These are phyloP conservation scores for Fomitopsis serialis DNA, from an alignment of 768 basidiomycete species.

Conservation along the genomic window DNA sequence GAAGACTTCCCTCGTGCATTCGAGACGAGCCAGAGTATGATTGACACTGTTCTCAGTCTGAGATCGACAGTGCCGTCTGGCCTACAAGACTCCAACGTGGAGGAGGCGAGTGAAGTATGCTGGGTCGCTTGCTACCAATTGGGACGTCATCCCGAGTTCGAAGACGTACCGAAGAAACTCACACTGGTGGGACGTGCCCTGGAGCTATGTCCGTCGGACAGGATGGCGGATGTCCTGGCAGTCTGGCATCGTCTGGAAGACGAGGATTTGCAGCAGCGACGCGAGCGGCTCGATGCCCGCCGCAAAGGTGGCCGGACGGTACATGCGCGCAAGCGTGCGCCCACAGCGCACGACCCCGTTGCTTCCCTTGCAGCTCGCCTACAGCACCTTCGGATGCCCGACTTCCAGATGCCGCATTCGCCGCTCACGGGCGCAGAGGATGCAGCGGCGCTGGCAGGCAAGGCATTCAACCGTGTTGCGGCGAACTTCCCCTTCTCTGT, in stretches of 20 bases:
- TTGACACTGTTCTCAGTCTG: constrained; percentile 51
- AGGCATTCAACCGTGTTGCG: constrained; percentile 73
- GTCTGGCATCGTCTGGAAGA: constrained; percentile 75
- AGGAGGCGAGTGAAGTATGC: constrained; percentile 72
- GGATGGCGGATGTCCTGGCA: constrained; percentile 69
- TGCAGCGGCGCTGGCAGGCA: constrained; percentile 71
- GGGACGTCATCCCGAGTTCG: constrained; percentile 75
- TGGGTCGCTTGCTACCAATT: constrained; percentile 91
- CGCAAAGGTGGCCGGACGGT: constrained; percentile 9
- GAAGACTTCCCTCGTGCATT: constrained; percentile 77
- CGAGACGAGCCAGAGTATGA: constrained; percentile 68
- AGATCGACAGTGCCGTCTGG: constrained; percentile 26
- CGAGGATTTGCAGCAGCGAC: constrained; percentile 50
- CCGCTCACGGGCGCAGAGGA: constrained; percentile 70
- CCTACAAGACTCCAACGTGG: constrained; percentile 35
- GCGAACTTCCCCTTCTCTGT: constrained; percentile 71
- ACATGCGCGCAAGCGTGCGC: constrained; percentile 12
- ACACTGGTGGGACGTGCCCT: constrained; percentile 74
- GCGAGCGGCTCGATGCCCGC: constrained; percentile 34
- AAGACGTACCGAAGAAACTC: constrained; percentile 62
- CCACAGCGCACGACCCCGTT: constrained; percentile 5
- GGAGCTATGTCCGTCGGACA: constrained; percentile 80
- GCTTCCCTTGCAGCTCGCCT: constrained; percentile 54
- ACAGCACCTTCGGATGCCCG: constrained; percentile 63
- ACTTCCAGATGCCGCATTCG: constrained; percentile 63